Percentiles rank a stretch among this genome's conserved stretches.
Conservation (phyloP, 495 filamentous ascomycete species). For the Neurospora sp. region DNA sequence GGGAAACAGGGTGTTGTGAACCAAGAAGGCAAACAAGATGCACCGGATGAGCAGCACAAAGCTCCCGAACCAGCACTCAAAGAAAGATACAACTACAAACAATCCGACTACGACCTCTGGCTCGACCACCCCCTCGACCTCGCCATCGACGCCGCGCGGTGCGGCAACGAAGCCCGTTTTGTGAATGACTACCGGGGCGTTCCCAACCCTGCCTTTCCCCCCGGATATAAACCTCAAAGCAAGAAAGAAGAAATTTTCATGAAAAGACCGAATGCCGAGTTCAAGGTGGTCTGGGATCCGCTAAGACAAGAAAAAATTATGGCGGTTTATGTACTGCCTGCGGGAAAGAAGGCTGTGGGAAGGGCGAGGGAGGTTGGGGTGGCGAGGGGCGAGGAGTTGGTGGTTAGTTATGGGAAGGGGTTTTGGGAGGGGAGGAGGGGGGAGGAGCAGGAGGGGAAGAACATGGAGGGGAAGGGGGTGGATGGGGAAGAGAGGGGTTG, state of each 20-base stretch:
- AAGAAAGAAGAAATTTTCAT: background rate
- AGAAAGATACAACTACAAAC: constrained; percentile 27
- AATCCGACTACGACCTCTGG: constrained; percentile 58
- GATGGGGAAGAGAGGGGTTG: background rate
- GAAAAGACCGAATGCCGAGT: constrained; percentile 49
- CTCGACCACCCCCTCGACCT: constrained; percentile 42
- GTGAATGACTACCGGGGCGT: constrained; percentile 68
- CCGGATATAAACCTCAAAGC: background rate
- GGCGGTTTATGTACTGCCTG: constrained; percentile 51
- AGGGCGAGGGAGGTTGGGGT: constrained; percentile 26
- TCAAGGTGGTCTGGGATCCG: constrained; percentile 43
- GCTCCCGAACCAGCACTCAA: background rate
- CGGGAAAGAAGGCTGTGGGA: constrained; percentile 41
- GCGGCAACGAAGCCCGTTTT: constrained; percentile 62
- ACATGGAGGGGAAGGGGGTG: background rate
- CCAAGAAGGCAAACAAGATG: constrained; percentile 6
- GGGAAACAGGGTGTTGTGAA: background rate
- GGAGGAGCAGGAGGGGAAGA: constrained; percentile 15
- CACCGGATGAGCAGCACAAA: constrained; percentile 3
- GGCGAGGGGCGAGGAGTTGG: constrained; percentile 24
- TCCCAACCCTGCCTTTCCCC: background rate
- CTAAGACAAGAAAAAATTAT: constrained; percentile 40
- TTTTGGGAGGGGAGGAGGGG: constrained; percentile 38
- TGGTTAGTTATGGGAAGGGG: constrained; percentile 62
- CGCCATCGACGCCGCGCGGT: constrained; percentile 50